Base-by-base conservation (phyloP, 176 grass and related monocot genomes). In the Ampelocalamus luodianensis region DNA sequence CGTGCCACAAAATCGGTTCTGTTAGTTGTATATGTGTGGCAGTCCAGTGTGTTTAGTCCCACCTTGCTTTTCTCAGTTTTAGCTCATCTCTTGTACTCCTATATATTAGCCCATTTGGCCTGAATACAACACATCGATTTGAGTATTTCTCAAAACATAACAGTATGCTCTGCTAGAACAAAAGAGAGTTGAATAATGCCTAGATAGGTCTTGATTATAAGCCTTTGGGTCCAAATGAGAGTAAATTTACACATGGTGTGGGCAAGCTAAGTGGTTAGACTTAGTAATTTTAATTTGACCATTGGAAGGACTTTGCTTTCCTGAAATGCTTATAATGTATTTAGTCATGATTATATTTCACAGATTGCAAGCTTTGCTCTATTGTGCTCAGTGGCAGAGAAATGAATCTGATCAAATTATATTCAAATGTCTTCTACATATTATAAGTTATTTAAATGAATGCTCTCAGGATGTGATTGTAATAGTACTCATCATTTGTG, bases 141-240 rank as follows among this genome's bases (percentile, higher is more conserved):
- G 13, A 51, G 14, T 51, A 51, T 17, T 51, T 51, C 15, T 51
- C 15, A 17, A 51, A 51, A 51, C 15, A 51, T 51, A 17, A 17
- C 13, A 17, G 49, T 51, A 51, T 51, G 49, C 49, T 79, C 60
- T 74, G 53, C 29, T 46, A 22, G 63, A 79, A 43, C 50, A 49
- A 63, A 65, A 68, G 18, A 83, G 62, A 82, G 24, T 71, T 75
- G 10, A 75, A 51, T 72, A 53, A 68, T 92, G 73, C 23, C 59
- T 64, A 71, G 65, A 48, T 70, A 69, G 56, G 80, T 59, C 22
- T 62, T 49, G 22, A 39, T 56, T 75, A 76, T 66, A 71, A 60
- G 15, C 16, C 39, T 72, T 82, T 71, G 16, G 24, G 51, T 72
- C 39, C 67, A 71, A 77, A 60, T 71, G 51, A 32, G 53, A 45